Base-by-base conservation (phyloP, 345 rosid species). In the Gossypium raimondii region DNA sequence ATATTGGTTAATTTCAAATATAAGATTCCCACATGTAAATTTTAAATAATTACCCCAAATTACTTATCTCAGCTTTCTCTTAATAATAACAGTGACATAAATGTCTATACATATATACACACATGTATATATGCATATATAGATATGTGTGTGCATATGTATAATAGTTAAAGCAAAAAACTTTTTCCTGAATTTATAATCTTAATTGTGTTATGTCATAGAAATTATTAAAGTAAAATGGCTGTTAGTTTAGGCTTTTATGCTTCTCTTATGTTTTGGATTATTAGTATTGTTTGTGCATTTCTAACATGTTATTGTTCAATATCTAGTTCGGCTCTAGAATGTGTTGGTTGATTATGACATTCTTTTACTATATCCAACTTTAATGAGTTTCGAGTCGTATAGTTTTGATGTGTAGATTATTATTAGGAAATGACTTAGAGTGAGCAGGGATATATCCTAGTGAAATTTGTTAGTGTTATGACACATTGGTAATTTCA, bases 221-320 rank as follows among this genome's bases (percentile, higher is more conserved):
- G 29, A 29, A 5, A 24, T 17, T n/a, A n/a, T 53, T 2, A 70
- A 27, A 69, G 45, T 29, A 14, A 51, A 20, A 0, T 51, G 29
- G 1, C 2, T 34, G 27, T 55, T 16, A 38, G 50, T 14, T n/a
- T 53, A 34, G 24, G 22, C 38, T 34, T 4, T 27, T 51, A 69
- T 51, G 73, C 38, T 16, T 29, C 9, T 18, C 7, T 5, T 5
- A 27, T n/a, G 34, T 71, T 71, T 34, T 55, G 63, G 51, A 71
- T 71, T 55, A 18, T 51, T 70, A 53, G 34, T 55, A 34, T 53
- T 70, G 62, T 53, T n/a, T 70, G 25, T 55, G 50, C 13, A 18
- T 41, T 3, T 56, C 34, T 56, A 12, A 12, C 11, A 41, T 71
- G 18, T 71, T 13, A 12, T 55, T 38, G 11, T 71, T 71, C 18